A percentile compares a stretch with the other conserved stretches of the same genome.
Conservation (phyloP, 2,329 filamentous ascomycete species). For the Fusarium solani-melongenae region DNA sequence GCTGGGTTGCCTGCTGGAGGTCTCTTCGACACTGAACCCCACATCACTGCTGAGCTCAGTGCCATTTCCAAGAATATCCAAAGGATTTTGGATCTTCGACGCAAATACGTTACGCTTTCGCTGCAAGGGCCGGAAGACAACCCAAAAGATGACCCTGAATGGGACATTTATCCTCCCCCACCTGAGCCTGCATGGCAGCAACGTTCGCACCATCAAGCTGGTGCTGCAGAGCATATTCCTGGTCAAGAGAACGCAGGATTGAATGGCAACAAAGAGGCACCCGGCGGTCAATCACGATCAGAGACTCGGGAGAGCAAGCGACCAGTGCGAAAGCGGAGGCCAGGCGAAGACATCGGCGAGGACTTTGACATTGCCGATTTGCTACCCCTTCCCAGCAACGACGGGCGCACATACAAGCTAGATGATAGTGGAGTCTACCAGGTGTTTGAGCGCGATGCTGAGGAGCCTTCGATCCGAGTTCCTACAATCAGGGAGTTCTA, state of each 20-base stretch:
- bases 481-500: conserved; percentile 96
- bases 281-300: conserved; percentile 15
- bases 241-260: conserved; percentile 31
- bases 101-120: conserved; percentile 89
- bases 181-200: conserved; percentile 86
- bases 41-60: conserved; percentile 84
- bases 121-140: conserved; percentile 86
- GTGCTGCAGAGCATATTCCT: conserved; percentile 24
- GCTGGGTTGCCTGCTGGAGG: conserved; percentile 55
- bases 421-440: conserved; percentile 92
- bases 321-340: conserved; percentile 76
- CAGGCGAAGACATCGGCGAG: conserved; percentile 89
- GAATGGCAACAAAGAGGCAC: conserved; percentile 20
- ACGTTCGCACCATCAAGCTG: conserved; percentile 37
- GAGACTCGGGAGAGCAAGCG: conserved; percentile 53
- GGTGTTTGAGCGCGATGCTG: conserved; percentile 79
- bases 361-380: conserved; percentile 88
- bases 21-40: conserved; percentile 76
- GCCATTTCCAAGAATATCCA: conserved; percentile 92
- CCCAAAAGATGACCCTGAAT: conserved; percentile 83
- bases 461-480: conserved; percentile 80
- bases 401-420: conserved; percentile 79
- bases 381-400: conserved; percentile 76
- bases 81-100: conserved; percentile 85
- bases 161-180: conserved; percentile 91